Evolutionary conservation across 2,329 filamentous ascomycete genomes (phyloP).

Genomic region (Penicillium expansum): DNA sequence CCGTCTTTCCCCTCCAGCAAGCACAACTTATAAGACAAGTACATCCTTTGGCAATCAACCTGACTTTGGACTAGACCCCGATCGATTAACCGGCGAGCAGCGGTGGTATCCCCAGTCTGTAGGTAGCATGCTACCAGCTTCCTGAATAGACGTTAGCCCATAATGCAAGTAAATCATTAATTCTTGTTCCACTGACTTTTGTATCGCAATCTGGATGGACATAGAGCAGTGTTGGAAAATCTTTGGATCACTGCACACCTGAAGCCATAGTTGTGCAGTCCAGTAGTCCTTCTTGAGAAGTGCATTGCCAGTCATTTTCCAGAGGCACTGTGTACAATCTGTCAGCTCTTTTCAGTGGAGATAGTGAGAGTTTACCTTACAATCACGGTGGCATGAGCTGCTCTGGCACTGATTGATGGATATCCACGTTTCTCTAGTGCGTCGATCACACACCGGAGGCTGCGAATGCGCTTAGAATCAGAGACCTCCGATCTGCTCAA

Average conservation of each 20-base stretch:
- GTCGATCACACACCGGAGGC: conserved; percentile 16
- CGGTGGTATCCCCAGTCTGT: conserved; percentile 15
- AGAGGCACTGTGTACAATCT: conserved; percentile 61
- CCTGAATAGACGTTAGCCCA: conserved; percentile 43
- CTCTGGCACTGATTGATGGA: conserved; percentile 55
- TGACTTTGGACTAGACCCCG: background rate
- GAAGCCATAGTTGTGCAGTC: conserved; percentile 67
- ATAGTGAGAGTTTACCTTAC: conserved; percentile 25
- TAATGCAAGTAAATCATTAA: background rate
- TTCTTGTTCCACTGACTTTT: conserved; percentile 50
- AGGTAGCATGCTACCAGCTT: conserved; percentile 72
- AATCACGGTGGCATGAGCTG: conserved; percentile 52
- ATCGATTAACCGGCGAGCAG: background rate
- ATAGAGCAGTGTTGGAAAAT: conserved; percentile 66
- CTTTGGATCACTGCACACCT: conserved; percentile 59
- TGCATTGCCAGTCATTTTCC: conserved; percentile 69
- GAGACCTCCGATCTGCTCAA: conserved; percentile 57
- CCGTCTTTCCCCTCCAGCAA: background rate
- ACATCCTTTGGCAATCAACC: background rate
- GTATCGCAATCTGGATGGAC: conserved; percentile 65
- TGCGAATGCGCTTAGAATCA: conserved; percentile 47
- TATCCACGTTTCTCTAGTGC: conserved; percentile 47
- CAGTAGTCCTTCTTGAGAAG: conserved; percentile 54
- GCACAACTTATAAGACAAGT: background rate
- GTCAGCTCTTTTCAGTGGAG: background rate